Evolutionary conservation across 306 rosid genomes (phyloP).

Genomic region (Pyrus betulifolia): DNA sequence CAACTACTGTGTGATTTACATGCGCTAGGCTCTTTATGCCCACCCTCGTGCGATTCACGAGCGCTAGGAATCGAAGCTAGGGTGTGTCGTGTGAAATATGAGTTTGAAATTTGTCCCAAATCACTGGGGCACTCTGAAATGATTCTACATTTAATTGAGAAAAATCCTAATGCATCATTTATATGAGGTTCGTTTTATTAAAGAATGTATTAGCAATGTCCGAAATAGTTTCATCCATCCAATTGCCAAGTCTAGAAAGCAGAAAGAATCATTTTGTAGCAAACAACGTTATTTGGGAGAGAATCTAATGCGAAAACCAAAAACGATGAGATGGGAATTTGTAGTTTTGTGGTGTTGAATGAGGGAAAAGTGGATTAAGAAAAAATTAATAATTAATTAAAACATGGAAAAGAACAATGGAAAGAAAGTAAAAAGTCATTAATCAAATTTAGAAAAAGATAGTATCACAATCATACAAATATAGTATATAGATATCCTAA

Average conservation of each 20-base stretch:
- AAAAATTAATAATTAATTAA: not conserved
- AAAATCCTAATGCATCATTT: not conserved
- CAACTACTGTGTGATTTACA: too few species aligned
- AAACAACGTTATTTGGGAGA: not conserved
- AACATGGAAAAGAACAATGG: not conserved
- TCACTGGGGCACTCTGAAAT: too few species aligned
- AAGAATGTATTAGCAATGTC: too few species aligned
- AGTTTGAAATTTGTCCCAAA: too few species aligned
- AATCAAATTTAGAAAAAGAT: not conserved
- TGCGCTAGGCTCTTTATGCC: too few species aligned
- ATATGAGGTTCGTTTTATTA: not conserved
- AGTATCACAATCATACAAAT: not conserved
- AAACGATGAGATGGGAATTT: not conserved
- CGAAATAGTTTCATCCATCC: not conserved
- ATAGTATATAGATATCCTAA: not conserved
- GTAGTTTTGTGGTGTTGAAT: not conserved
- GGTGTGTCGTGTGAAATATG: too few species aligned
- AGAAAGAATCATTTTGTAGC: not conserved
- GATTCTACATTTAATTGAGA: too few species aligned
- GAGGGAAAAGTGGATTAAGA: not conserved
- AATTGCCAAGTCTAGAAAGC: not conserved
- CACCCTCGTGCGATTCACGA: too few species aligned
- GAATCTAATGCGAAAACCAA: conserved; percentile 1
- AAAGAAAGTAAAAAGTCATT: not conserved
- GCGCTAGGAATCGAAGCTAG: too few species aligned